phyloP scores from a whole-genome alignment of 768 basidiomycete genomes.

The Tylopilus balloui region DNA sequence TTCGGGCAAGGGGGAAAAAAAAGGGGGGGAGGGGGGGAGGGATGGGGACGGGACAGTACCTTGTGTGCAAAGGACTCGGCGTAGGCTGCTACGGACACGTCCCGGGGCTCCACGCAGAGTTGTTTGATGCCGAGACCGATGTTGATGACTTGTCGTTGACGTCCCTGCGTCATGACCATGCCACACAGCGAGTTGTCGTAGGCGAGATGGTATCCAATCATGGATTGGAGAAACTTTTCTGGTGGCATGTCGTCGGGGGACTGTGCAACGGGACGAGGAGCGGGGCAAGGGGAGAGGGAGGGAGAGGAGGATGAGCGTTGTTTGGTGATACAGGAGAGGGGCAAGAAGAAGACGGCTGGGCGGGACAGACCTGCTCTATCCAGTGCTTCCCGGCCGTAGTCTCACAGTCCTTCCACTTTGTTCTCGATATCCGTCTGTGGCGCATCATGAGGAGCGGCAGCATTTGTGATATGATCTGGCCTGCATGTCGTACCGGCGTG shows the following conservation, averaged over 20 bases:
- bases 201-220: constrained; percentile 76
- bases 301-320: constrained; percentile 1
- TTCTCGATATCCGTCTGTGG: constrained; percentile 70
- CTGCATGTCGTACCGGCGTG: constrained; percentile 33
- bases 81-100: constrained; percentile 56
- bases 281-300: not conserved
- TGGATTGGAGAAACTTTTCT: constrained; percentile 61
- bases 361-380: constrained; percentile 69
- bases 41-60: constrained; percentile 37
- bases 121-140: constrained; percentile 79
- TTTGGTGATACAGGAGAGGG: not conserved
- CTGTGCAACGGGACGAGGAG: constrained; percentile 27
- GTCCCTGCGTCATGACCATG: constrained; percentile 85
- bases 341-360: not conserved
- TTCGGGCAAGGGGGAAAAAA: not conserved
- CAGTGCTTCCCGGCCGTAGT: constrained; percentile 68
- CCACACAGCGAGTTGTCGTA: constrained; percentile 67
- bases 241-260: constrained; percentile 58
- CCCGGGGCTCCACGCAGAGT: constrained; percentile 56
- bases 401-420: constrained; percentile 65
- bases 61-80: constrained; percentile 73
- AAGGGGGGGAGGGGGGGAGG: not conserved
- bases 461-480: constrained; percentile 67
- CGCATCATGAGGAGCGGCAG: constrained; percentile 83
- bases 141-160: constrained; percentile 69